phyloP scores from a whole-genome alignment of 306 rosid species.

The Fragaria ananassa region DNA sequence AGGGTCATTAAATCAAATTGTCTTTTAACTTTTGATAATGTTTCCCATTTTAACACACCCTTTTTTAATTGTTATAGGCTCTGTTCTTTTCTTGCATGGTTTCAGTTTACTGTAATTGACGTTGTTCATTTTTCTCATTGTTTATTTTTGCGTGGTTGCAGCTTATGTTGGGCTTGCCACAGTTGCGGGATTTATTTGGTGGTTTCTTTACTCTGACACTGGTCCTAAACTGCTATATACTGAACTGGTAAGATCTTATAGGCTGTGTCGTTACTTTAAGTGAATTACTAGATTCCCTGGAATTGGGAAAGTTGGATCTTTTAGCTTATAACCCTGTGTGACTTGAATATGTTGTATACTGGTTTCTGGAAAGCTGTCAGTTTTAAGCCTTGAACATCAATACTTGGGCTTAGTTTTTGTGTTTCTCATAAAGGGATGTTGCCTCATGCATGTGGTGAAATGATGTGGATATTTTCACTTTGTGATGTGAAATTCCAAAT shows the following conservation, averaged over 20 bases:
- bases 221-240: constrained; percentile 84
- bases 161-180: constrained; percentile 98
- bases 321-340: background rate
- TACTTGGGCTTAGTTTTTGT: background rate
- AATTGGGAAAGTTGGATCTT: background rate
- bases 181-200: constrained; percentile 94
- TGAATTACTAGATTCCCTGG: constrained; percentile 2
- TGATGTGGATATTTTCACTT: constrained; percentile 3
- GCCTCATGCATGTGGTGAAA: background rate
- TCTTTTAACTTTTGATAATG: background rate
- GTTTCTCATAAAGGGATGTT: background rate
- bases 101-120: background rate
- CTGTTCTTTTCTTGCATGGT: background rate
- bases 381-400: background rate
- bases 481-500: background rate
- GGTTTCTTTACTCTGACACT: constrained; percentile 83
- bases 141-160: constrained; percentile 33
- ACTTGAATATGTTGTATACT: background rate
- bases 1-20: background rate
- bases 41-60: background rate
- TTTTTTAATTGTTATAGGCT: background rate
- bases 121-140: constrained; percentile 5
- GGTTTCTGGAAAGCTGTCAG: background rate
- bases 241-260: constrained; percentile 68
- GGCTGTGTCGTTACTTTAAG: background rate